Evolutionary conservation across 2,329 filamentous ascomycete species (phyloP), one percentile per base, ranked within the genome.

Genomic region (Ceratocystis cacaofunesta): DNA sequence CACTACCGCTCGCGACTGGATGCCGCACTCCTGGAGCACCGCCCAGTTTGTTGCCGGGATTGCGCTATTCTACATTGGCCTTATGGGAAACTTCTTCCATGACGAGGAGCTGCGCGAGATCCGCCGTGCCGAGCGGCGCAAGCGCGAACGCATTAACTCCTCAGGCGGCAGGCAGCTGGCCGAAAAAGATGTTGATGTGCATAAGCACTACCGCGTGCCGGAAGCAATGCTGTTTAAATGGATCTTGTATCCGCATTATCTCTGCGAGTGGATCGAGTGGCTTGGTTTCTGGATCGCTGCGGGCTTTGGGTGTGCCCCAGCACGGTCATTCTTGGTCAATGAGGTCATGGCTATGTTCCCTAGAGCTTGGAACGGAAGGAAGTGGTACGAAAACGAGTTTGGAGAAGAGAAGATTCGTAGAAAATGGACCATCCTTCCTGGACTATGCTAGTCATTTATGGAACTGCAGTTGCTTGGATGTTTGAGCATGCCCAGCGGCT

Each of bases 251-350:
- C 91, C 94, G 69, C 94, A 99, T 74, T 99, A 96, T 74, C 79
- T 95, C n/a, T 88, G 87, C 72, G 94, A 99, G 77, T 99, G 94
- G 94, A 74, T 96, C 64, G 94, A 99, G 79, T 99, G 94, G 94
- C 75, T 82, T 2, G 94, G 94, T 0, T 99, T 91, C 74, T 91
- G 87, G 79, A 82, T 96, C 74, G 82, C 88, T 70, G 82, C 86
- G 66, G 85, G 85, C 0, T 82, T 79, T 76, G 75, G 77, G 3
- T 90, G 86, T 72, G 77, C 84, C 61, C 92, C 94, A 0, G 92
- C 90, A 28, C 79, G 91, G 71, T 82, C 82, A 62, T 97, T 97
- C 72, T 71, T 96, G 57, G 69, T 95, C 61, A 97, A 96, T 73
- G 91, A 96, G 76, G 77, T 99, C 62, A 76, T 85, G n/a, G 86